Evolutionary conservation across 805 yeast species (phyloP), one percentile per base, ranked within the genome.

Genomic region (Millerozyma miso): DNA sequence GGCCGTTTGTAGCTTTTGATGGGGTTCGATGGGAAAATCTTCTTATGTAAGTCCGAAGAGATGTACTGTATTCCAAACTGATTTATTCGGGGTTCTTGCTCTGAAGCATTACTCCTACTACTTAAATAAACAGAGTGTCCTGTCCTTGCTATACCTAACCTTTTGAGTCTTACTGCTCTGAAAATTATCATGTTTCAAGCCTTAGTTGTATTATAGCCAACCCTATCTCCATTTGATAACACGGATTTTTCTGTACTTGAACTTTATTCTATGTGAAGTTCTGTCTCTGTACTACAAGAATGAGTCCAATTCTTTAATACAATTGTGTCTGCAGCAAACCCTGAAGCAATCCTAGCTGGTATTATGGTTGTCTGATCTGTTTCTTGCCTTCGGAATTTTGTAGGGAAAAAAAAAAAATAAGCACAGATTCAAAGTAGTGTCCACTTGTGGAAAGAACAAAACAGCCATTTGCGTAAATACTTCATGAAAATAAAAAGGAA

Each of bases 31-130:
- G 82, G 85, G 56, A 87, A 88, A 1, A 88, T 56, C 51, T 82
- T 87, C 13, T 53, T 46, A 43, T 81, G 89, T 10, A 88, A 58
- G 0, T 67, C 65, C 3, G 65, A 60, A 0, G 93, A 79, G 16
- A 88, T 65, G 50, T 86, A 84, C 56, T 88, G 96, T 19, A 88
- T 85, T 0, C 95, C 95, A 5, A 85, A 84, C 15, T 83, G 83
- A 57, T 86, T 88, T 23, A 84, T 63, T 31, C 88, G 60, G 5
- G 84, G 86, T 38, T 54, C 49, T 53, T 23, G 29, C 10, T 23
- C 10, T 10, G 29, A 23, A 7, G 29, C 6, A 10, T 10, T 10
- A 10, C 29, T 23, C 29, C 10, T 23, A 7, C 10, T 23, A 23
- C 29, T 6, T 7, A 23, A 6, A 23, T 10, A 23, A 6, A 23